phyloP scores from a whole-genome alignment of 2,329 filamentous ascomycete genomes.

The Teratosphaeria epicoccoides region DNA sequence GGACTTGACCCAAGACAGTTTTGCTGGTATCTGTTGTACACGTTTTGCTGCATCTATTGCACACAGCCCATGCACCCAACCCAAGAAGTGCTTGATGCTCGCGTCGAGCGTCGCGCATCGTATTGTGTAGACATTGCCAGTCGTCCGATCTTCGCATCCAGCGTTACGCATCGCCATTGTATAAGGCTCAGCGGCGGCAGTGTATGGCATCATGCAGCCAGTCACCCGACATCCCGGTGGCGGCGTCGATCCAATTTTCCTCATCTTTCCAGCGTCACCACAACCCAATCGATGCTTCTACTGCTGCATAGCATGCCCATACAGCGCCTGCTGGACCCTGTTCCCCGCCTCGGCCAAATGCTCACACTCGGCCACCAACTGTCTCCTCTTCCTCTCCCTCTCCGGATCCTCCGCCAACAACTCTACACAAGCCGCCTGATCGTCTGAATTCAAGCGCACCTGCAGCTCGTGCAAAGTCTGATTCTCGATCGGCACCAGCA shows the following conservation, averaged over 20 bases:
- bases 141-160: no score
- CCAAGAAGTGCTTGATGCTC: not conserved
- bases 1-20: no score
- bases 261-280: no score
- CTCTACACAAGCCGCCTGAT: conserved; percentile 13
- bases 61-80: not conserved
- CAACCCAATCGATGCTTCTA: not conserved
- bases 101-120: no score
- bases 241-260: not conserved
- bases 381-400: conserved; percentile 18
- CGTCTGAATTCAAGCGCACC: conserved; percentile 5
- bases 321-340: conserved; percentile 13
- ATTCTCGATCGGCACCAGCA: conserved; percentile 11
- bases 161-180: no score
- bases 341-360: conserved; percentile 22
- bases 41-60: not conserved
- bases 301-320: not conserved
- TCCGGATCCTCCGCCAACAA: conserved; percentile 28
- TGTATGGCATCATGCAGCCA: not conserved
- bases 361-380: conserved; percentile 19
- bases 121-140: no score
- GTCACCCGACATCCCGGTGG: not conserved
- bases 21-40: no score
- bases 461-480: conserved; percentile 5
- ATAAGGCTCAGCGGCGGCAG: no score